Base-by-base conservation (phyloP, 208 protist species). In the Trypanosoma rangeli region DNA sequence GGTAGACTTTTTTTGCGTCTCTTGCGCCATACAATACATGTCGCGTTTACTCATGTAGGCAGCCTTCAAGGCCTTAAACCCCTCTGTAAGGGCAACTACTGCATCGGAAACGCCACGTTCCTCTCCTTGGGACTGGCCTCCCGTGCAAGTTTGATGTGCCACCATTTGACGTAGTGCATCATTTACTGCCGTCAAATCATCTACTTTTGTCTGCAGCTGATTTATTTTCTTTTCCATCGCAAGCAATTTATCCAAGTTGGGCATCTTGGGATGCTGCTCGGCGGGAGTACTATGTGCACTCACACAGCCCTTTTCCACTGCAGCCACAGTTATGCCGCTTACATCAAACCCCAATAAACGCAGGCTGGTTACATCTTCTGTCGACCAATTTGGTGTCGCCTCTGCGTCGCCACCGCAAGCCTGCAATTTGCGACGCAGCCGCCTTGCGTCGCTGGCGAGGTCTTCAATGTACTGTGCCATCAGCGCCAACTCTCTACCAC, bases 381-480 rank as follows among this genome's bases (percentile, higher is more conserved):
- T 9, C n/a, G 57, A 48, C 67, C 67, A 72, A 26, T 16, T 13
- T 42, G 65, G 15, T 35, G 10, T 13, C 20, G 26, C 18, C 24
- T 3, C n/a, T 24, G 3, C 12, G 28, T 35, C 35, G 7, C 55
- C 33, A 4, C 20, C 33, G 44, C 33, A 37, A 18, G 61, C 42
- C 29, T 70, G 65, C 18, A 70, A n/a, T 57, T 72, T 72, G 18
- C 22, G 10, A 15, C 58, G 46, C 10, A 72, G 37, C 5, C 48
- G 56, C 24, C 26, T 54, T 12, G 67, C 57, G 48, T 72, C 67
- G 1, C 22, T 44, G 24, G 57, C 39, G 15, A 72, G 58, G 28
- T 72, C 67, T n/a, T 72, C 67, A 24, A 72, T 58, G 48, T 58
- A 65, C n/a, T 64, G 55, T n/a, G 67, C 67, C 31, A 49, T 44